These are phyloP conservation scores for Plantago major DNA, from an alignment of 257 asterid genomes.

Conservation along the genomic window DNA sequence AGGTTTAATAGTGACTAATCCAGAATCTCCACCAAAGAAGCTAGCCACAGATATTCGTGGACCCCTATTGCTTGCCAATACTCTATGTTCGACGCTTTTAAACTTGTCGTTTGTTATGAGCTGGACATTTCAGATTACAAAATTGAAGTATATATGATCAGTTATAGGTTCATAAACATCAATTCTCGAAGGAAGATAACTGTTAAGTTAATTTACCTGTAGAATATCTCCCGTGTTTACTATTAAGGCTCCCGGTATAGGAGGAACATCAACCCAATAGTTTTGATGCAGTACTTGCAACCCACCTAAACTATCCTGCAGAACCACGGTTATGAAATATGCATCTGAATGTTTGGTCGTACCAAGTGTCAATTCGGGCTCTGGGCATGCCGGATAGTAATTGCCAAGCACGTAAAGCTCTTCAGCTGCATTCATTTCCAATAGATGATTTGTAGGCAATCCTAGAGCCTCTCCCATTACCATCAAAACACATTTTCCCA, in stretches of 20 bases:
- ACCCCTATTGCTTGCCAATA: constrained; percentile 20
- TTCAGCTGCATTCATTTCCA: constrained; percentile 27
- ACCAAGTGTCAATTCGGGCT: constrained; percentile 35
- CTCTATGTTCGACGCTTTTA: constrained; percentile 26
- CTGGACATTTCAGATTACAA: not conserved
- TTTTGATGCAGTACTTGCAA: constrained; percentile 28
- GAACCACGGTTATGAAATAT: constrained; percentile 35
- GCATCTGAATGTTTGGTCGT: constrained; percentile 31
- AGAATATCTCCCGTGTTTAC: constrained; percentile 21
- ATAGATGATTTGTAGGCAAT: constrained; percentile 17
- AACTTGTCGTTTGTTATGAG: constrained; percentile 19
- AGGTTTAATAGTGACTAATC: constrained; percentile 1
- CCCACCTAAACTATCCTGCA: constrained; percentile 27
- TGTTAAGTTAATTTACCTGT: constrained; percentile 23
- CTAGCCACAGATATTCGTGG: constrained; percentile 26
- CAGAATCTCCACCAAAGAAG: constrained; percentile 20
- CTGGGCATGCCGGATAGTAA: constrained; percentile 40
- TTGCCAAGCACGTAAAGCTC: constrained; percentile 30
- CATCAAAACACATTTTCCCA: not conserved
- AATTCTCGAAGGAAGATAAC: not conserved
- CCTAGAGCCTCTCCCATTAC: constrained; percentile 11
- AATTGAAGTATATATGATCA: not conserved
- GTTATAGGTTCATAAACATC: not conserved
- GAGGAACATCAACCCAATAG: constrained; percentile 33
- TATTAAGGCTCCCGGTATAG: constrained; percentile 32